These are phyloP conservation scores for Myxozyma nipponensis DNA, from an alignment of 805 yeast genomes.

Conservation along the genomic window DNA sequence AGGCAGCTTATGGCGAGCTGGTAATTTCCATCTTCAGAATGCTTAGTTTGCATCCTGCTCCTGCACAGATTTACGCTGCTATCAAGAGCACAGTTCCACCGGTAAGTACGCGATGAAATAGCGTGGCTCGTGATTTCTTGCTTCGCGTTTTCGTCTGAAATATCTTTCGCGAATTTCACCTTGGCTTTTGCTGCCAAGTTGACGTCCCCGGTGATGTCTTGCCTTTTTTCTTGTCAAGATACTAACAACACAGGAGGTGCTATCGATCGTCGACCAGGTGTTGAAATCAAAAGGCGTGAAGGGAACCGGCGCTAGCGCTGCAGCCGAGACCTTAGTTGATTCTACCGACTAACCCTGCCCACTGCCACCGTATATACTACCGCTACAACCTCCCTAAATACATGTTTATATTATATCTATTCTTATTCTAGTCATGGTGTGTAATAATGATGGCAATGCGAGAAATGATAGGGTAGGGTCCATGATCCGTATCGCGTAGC, in stretches of 20 bases:
- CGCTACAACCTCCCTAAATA: too few species aligned
- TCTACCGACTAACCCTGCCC: not conserved
- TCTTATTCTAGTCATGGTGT: too few species aligned
- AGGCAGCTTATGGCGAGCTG: slow-evolving; percentile 11
- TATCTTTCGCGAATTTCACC: too few species aligned
- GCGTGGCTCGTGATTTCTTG: not conserved
- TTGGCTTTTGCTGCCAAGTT: too few species aligned
- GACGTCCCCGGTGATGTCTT: too few species aligned
- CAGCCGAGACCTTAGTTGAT: not conserved
- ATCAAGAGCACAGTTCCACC: slow-evolving; percentile 19
- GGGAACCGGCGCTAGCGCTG: slow-evolving; percentile 1
- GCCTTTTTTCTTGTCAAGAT: not conserved
- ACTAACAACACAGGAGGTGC: slow-evolving; percentile 9
- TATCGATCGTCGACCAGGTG: slow-evolving; percentile 11
- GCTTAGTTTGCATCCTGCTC: slow-evolving; percentile 22
- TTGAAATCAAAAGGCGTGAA: slow-evolving; percentile 12
- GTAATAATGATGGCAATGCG: too few species aligned
- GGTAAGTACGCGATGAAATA: slow-evolving; percentile 3
- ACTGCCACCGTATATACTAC: too few species aligned
- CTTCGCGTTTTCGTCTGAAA: not conserved
- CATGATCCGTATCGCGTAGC: too few species aligned
- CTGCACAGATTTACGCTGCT: slow-evolving; percentile 24
- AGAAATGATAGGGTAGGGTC: too few species aligned
- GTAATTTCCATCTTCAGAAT: slow-evolving; percentile 24
- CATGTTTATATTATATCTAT: too few species aligned